Conservation (phyloP, 441 rosid genomes). For the Populus hybrid region DNA sequence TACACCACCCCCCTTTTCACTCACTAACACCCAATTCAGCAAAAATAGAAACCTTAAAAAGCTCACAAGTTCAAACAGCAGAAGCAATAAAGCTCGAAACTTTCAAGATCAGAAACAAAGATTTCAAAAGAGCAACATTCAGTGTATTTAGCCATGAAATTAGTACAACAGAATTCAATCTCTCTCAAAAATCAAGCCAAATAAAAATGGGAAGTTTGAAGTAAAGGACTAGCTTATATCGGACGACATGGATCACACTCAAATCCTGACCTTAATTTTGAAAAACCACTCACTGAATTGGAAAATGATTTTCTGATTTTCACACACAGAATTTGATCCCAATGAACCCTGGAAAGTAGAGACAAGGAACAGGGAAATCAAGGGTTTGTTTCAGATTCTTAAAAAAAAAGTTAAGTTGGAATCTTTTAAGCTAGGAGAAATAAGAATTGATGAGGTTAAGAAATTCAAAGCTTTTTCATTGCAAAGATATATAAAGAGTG, state of each 20-base stretch:
- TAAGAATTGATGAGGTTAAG: constrained; percentile 2
- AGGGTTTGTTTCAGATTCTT: not conserved
- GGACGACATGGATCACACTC: constrained; percentile 71
- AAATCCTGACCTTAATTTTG: constrained; percentile 27
- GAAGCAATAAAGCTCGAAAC: constrained; percentile 17
- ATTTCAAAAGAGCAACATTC: constrained; percentile 3
- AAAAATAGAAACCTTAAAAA: constrained; percentile 14
- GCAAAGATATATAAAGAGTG: not conserved
- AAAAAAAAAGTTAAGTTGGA: constrained; percentile 3
- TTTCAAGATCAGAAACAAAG: constrained; percentile 16
- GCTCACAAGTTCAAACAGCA: constrained; percentile 16
- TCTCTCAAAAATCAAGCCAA: not conserved
- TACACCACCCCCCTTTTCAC: constrained; percentile 18
- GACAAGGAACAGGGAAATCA: not conserved
- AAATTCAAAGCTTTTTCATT: constrained; percentile 17
- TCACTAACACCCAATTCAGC: constrained; percentile 7
- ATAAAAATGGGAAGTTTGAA: not conserved
- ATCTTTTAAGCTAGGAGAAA: constrained; percentile 2
- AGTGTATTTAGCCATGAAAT: constrained; percentile 36
- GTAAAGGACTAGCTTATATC: constrained; percentile 66
- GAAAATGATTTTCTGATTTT: not conserved
- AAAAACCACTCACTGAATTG: not conserved
- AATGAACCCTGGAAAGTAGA: constrained; percentile 1
- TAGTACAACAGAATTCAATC: not conserved
- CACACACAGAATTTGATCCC: not conserved